Percentiles rank a stretch among this genome's conserved stretches.
Conservation (phyloP, 768 basidiomycete genomes). For the Kwoniella heveanensis region DNA sequence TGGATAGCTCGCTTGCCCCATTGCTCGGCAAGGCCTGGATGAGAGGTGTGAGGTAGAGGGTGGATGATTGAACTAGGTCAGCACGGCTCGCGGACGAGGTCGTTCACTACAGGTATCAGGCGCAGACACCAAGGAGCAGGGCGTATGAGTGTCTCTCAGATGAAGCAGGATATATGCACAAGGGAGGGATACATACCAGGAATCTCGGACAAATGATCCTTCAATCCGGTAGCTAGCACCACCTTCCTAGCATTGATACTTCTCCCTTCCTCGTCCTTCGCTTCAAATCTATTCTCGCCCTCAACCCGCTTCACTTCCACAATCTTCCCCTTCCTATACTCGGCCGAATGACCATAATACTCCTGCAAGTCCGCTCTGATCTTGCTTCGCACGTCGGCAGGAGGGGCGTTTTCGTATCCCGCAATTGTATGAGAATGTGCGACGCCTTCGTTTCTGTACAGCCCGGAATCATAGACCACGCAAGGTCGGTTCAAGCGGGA, state of each 20-base stretch:
- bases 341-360: constrained; percentile 13
- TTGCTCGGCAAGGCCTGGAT: constrained; percentile 30
- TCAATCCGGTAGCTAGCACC: constrained; percentile 39
- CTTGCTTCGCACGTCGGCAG: constrained; percentile 14
- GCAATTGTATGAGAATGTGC: constrained; percentile 32
- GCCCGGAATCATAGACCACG: constrained; percentile 40
- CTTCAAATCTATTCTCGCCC: constrained; percentile 21
- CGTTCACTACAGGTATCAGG: too few relatives aligned
- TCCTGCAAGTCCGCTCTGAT: constrained; percentile 17
- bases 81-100: too few relatives aligned
- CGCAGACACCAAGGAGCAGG: too few relatives aligned
- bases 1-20: constrained; percentile 42
- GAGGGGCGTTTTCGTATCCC: constrained; percentile 23
- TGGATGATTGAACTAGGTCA: too few relatives aligned
- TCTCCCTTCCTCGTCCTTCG: constrained; percentile 24
- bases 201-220: constrained; percentile 32
- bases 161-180: too few relatives aligned
- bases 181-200: constrained; percentile 25
- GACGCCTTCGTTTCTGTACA: constrained; percentile 33
- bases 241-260: constrained; percentile 27
- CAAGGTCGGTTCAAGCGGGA: constrained; percentile 34
- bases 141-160: too few relatives aligned
- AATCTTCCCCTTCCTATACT: constrained; percentile 24
- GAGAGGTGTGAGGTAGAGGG: too few relatives aligned
- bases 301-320: constrained; percentile 3